Conservation (phyloP, 345 rosid species). For the Mallotus nudiflorus region DNA sequence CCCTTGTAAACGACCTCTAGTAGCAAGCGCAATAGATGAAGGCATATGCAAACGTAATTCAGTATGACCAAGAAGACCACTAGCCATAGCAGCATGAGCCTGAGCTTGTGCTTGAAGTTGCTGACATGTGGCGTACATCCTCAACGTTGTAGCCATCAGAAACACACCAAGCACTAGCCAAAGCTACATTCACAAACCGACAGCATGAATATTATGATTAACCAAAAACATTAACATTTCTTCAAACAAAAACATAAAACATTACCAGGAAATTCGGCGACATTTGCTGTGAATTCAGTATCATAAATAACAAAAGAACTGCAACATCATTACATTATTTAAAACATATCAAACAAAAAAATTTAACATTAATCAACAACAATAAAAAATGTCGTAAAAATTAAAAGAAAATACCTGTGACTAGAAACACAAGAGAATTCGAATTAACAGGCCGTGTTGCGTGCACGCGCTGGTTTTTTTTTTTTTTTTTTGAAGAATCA, state of each 20-base stretch:
- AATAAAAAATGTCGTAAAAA: background rate
- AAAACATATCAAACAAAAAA: background rate
- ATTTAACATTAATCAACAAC: background rate
- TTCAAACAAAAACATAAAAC: background rate
- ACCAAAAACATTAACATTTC: background rate
- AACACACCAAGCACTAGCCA: conserved; percentile 36
- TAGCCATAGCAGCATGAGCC: conserved; percentile 31
- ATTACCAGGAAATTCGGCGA: conserved; percentile 30
- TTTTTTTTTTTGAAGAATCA: too few species aligned
- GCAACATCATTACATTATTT: background rate
- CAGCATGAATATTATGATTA: background rate
- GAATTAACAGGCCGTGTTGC: conserved; percentile 32
- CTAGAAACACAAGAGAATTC: conserved; percentile 32
- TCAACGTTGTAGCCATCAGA: conserved; percentile 31
- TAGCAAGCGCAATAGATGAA: conserved; percentile 28
- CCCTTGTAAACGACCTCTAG: conserved; percentile 35
- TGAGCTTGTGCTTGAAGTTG: conserved; percentile 36
- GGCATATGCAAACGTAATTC: conserved; percentile 35
- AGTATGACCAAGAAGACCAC: conserved; percentile 32
- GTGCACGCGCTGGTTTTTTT: conserved; percentile 33
- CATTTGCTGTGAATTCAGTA: conserved; percentile 34
- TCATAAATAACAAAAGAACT: conserved; percentile 33
- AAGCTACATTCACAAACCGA: conserved; percentile 12
- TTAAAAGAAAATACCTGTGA: conserved; percentile 19
- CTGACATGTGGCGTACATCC: conserved; percentile 38